phyloP scores from a whole-genome alignment of 495 filamentous ascomycete species.

The Elasticomyces elasticus region DNA sequence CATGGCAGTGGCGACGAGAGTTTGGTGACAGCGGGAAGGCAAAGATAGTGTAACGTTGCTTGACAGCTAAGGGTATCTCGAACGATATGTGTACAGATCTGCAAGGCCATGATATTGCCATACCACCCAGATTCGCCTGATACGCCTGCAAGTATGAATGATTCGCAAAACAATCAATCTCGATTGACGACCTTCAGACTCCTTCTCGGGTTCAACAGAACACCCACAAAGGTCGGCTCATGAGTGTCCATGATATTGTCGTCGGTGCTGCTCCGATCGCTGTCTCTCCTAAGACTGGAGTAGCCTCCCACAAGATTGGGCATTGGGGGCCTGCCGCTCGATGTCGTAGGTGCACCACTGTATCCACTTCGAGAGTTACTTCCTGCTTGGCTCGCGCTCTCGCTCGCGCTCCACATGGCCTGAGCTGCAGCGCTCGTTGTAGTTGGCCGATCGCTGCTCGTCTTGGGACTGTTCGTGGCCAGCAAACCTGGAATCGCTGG shows the following conservation, averaged over 20 bases:
- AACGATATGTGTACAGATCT: too few species aligned
- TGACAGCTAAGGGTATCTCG: too few species aligned
- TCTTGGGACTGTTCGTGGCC: constrained; percentile 24
- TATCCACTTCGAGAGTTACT: constrained; percentile 1
- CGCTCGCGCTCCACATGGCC: constrained; percentile 2
- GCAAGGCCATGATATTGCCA: too few species aligned
- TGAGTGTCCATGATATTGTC: constrained; percentile 51
- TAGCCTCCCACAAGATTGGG: constrained; percentile 3
- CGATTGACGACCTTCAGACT: constrained; percentile 63
- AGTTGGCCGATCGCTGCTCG: constrained; percentile 25
- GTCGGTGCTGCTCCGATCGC: constrained; percentile 30
- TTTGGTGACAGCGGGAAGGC: too few species aligned
- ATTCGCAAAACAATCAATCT: too few species aligned
- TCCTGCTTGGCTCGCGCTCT: constrained; percentile 9
- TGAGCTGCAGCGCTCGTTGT: constrained; percentile 4
- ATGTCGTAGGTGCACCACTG: constrained; percentile 8
- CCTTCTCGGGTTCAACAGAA: constrained; percentile 59
- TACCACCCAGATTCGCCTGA: too few species aligned
- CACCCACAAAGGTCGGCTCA: constrained; percentile 64
- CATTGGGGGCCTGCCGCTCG: background rate
- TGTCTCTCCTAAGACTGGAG: constrained; percentile 11
- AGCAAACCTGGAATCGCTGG: constrained; percentile 15
- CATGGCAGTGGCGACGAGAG: too few species aligned
- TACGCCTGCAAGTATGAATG: too few species aligned
- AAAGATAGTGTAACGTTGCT: too few species aligned